A percentile compares a stretch with the other conserved stretches of the same genome.
Conservation (phyloP, 768 basidiomycete species). For the Lanmaoa pseudosensibilis region DNA sequence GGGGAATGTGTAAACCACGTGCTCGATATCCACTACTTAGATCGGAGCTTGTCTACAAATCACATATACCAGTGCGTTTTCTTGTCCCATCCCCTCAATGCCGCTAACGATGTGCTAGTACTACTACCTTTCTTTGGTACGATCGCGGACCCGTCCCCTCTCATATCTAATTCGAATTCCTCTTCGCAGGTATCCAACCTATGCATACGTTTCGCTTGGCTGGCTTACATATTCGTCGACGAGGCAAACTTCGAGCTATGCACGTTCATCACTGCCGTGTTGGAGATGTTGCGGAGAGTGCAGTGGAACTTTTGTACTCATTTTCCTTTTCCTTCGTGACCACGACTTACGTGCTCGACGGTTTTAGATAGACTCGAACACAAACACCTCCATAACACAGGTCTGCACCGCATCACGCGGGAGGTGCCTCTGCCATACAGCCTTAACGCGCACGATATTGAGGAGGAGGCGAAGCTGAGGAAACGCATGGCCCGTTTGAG, state of each 20-base stretch:
- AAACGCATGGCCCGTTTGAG: conserved; percentile 23
- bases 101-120: conserved; percentile 38
- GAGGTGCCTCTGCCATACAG: conserved; percentile 84
- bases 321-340: conserved; percentile 4
- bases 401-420: conserved; percentile 84
- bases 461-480: conserved; percentile 38
- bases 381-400: conserved; percentile 91
- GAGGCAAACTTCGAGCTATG: conserved; percentile 53
- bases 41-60: conserved; percentile 69
- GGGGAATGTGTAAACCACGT: conserved; percentile 73
- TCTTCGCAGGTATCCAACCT: conserved; percentile 63
- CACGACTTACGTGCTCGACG: neutral
- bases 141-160: conserved; percentile 12
- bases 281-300: conserved; percentile 79
- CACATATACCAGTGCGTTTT: conserved; percentile 52
- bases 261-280: conserved; percentile 62
- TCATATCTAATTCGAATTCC: neutral
- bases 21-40: conserved; percentile 64
- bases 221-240: conserved; percentile 64
- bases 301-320: conserved; percentile 88
- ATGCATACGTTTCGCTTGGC: conserved; percentile 78
- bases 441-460: conserved; percentile 42
- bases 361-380: conserved; percentile 74
- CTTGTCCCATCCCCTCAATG: neutral
- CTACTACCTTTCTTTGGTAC: conserved; percentile 79